Base-by-base conservation (phyloP, 768 basidiomycete genomes). In the Rhodocollybia butyracea region DNA sequence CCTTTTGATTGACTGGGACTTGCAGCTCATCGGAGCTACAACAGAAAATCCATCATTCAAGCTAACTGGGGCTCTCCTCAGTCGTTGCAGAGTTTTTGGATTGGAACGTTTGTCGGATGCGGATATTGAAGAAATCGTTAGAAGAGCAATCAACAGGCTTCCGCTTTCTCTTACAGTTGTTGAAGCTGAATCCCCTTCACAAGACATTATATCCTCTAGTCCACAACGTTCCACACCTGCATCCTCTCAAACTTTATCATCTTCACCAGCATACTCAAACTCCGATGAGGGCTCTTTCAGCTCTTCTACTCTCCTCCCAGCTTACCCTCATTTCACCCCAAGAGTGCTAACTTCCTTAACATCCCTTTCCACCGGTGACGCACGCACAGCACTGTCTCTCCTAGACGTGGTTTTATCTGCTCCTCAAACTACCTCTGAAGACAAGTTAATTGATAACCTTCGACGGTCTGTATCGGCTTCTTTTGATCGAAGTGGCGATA, bases 31-130 rank as follows among this genome's bases (percentile, higher is more conserved):
- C 61, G 90, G 90, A 26, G 90, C 91, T 1, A 94, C 91, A 3
- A 94, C 91, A 1, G 92, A 94, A 68, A 94, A 94, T 59, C 91
- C 91, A 1, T 91, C 89, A 0, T 94, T 94, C 73, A 89, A 88
- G 60, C 67, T 91, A 30, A 89, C 84, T 17, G 77, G 83, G 30
- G 85, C 89, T 11, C 73, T 91, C 27, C 70, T 91, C 29, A 86
- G 86, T 64, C 83, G 89, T 41, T 91, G 89, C 69, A 90, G 91
- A 26, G 89, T 94, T 0, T 85, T 92, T 64, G 83, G 84, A 1
- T 70, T 94, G 24, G 76, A 88, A 46, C 81, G 83, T 21, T 82
- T 93, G 26, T 75, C 82, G 3, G 80, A 88, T 48, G 73, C 79
- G 11, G 82, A 91, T 36, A 78, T 91, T 32, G 69, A 69, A 51